Evolutionary conservation across 1,139 yeast genomes (phyloP), one percentile per base, ranked within the genome.

Genomic region (Yamadazyma oceani): DNA sequence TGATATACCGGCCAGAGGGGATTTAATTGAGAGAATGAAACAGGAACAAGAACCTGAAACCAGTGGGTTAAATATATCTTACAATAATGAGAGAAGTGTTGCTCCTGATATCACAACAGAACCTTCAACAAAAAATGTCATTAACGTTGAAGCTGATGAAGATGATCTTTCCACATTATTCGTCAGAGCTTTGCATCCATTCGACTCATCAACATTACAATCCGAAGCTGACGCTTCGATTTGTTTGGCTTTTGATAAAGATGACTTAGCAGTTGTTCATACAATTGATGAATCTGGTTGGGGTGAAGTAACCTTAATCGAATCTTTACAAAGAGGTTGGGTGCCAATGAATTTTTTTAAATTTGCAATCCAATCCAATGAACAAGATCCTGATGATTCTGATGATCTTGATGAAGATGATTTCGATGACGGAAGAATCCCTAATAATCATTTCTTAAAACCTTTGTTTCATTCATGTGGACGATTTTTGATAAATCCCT

Each of bases 281-380:
- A 79, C 90, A 8, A 79, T 89, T 22, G 97, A 92, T 59, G 82
- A 85, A 38, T 84, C 96, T 13, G 98, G 97, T 2, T 92, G 98
- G 98, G 97, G 96, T 42, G 97, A 92, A 60, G 97, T 90, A 2
- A 89, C 97, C 0, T 60, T 86, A 34, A 58, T 78, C 14, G 80
- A 80, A 37, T 73, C 85, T 5, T 76, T 86, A 39, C 76, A 78
- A 49, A 73, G 96, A 42, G 98, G 98, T 19, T 92, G 98, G 98
- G 88, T 92, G 13, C 98, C 98, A 2, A 84, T 90, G 73, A 90
- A 90, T 58, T 92, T 88, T 62, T 92, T 90, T 52, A 59, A 73
- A 12, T 73, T 84, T 30, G 87, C 86, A 12, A 70, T 82, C 8
- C 64, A 71, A 6, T 51, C 51, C 9, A 50, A 43, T 2, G 46